Conservation (phyloP, 257 asterid genomes). For the Forsythia suspensa region DNA sequence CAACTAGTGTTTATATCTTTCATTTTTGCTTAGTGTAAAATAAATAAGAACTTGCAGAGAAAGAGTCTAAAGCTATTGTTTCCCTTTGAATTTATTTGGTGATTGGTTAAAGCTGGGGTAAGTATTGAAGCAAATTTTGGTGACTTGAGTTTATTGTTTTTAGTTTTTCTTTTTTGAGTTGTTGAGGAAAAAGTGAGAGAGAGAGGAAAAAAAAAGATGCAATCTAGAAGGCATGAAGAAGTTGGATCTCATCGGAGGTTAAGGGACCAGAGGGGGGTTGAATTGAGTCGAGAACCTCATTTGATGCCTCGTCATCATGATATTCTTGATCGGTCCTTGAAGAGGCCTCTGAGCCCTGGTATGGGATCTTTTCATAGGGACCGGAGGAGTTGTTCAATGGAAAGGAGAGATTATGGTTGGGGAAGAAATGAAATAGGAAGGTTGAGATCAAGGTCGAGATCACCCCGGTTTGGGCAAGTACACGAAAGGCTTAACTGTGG, state of each 20-base stretch:
- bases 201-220: slow-evolving; percentile 1
- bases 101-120: neutral
- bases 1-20: neutral
- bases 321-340: neutral
- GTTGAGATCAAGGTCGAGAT: neutral
- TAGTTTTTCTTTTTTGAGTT: neutral
- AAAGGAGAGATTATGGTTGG: neutral
- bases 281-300: slow-evolving; percentile 1
- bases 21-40: neutral
- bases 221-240: slow-evolving; percentile 13
- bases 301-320: neutral
- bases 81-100: neutral
- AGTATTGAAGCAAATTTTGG: neutral
- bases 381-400: neutral
- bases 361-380: slow-evolving; percentile 1
- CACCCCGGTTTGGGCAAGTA: neutral
- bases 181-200: neutral
- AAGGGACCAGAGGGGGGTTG: neutral
- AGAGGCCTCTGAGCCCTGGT: slow-evolving; percentile 18
- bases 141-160: neutral
- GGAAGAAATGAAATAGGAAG: neutral
- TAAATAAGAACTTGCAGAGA: neutral
- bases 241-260: neutral
- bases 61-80: neutral
- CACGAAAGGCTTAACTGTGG: slow-evolving; percentile 1